Evolutionary conservation across 352 stramenopile species (phyloP).

Genomic region (Phytophthora constricta): DNA sequence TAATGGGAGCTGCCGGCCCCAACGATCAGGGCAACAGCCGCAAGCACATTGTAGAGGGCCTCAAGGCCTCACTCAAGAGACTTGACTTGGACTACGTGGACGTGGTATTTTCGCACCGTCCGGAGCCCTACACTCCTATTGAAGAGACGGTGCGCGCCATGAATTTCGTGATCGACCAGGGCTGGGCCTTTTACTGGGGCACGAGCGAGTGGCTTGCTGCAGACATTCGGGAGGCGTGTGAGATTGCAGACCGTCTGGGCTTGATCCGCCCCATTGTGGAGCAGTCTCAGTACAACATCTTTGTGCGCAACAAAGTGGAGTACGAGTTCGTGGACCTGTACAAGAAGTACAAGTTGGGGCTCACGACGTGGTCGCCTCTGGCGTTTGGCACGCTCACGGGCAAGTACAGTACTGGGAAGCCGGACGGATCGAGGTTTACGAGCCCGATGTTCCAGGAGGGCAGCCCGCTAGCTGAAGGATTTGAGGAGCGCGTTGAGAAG

Average conservation of each 20-base stretch:
- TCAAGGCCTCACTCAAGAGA: slow-evolving; percentile 30
- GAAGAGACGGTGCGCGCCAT: neutral
- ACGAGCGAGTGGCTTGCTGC: slow-evolving; percentile 15
- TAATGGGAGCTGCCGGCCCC: neutral
- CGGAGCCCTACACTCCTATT: slow-evolving; percentile 34
- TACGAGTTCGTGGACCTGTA: slow-evolving; percentile 39
- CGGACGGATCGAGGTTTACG: slow-evolving; percentile 32
- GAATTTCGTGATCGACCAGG: neutral
- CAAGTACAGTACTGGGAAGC: slow-evolving; percentile 57
- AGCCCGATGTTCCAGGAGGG: slow-evolving; percentile 1
- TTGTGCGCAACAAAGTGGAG: slow-evolving; percentile 62
- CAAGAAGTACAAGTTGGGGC: slow-evolving; percentile 10
- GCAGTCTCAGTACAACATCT: slow-evolving; percentile 70
- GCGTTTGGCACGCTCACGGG: slow-evolving; percentile 56
- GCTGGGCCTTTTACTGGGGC: neutral
- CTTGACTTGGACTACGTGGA: slow-evolving; percentile 37
- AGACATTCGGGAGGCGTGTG: slow-evolving; percentile 47
- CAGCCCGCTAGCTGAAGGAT: neutral
- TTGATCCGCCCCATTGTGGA: slow-evolving; percentile 43
- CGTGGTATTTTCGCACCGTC: slow-evolving; percentile 38
- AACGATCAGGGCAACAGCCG: slow-evolving; percentile 9
- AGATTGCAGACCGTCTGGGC: slow-evolving; percentile 25
- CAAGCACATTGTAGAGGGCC: slow-evolving; percentile 13
- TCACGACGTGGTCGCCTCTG: slow-evolving; percentile 35
- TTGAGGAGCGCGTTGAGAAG: neutral